Evolutionary conservation across 768 basidiomycete species (phyloP), one percentile per base, ranked within the genome.

Genomic region (Podaxis sp.): DNA sequence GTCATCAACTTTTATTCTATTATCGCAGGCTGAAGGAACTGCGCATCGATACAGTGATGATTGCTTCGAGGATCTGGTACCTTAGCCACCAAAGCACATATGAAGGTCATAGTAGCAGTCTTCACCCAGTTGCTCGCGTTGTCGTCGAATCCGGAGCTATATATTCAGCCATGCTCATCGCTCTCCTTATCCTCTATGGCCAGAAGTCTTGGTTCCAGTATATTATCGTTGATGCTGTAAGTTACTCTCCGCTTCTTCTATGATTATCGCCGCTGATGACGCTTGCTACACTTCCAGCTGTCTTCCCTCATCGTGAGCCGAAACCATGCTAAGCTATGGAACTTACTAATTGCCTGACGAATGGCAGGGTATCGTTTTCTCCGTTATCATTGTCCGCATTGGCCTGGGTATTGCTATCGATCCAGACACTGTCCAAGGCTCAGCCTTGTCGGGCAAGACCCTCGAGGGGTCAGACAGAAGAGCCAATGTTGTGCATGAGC

Each of bases 381-480:
- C 74, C 21, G 66, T 78, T 63, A 72, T 78, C 63, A 78, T 76
- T 54, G 72, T 77, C 48, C 74, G 75, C 27, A 70, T 77, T 47
- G 77, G 73, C 3, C 64, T 75, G 25, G 75, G 75, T 37, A 65
- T 76, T n/a, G 67, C 73, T 44, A 61, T 50, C 14, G 52, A 55
- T 38, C 59, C 59, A 9, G 59, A 61, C 5, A 61, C 59, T 5
- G 36, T 61, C n/a, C 59, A 50, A 38, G 42, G 52, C 4, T 54
- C 57, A 2, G 21, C 51, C 32, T 11, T 38, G 10, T 38, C 59
- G 0, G 27, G 42, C 28, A 48, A 54, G 28, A 54, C 36, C 6
- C 7, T 54, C 16, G 52, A 46, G 23, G 52, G 59, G 5, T 38
- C 46, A 1, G 14, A 4, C 4, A 55, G 44, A 38, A n/a, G 50